Evolutionary conservation across 2,329 filamentous ascomycete genomes (phyloP).

Genomic region (Phaeomoniella chlamydospora): DNA sequence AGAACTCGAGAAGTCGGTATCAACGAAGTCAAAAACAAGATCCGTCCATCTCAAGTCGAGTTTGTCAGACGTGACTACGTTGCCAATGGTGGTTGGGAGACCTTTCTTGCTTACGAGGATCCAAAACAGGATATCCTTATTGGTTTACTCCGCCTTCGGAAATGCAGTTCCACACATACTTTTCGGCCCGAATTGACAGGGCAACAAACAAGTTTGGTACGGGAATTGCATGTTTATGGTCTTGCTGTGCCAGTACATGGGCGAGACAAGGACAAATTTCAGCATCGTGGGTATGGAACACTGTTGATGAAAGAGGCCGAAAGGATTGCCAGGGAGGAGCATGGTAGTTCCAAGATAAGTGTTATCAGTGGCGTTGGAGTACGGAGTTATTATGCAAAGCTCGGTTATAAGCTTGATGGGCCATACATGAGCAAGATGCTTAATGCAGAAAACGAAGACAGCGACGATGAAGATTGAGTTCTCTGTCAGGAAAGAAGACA

Average conservation of each 20-base stretch:
- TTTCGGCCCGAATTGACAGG: slow-evolving; percentile 75
- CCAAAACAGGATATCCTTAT: slow-evolving; percentile 97
- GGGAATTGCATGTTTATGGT: slow-evolving; percentile 93
- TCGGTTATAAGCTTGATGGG: slow-evolving; percentile 88
- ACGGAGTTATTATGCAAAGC: slow-evolving; percentile 80
- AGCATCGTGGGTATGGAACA: slow-evolving; percentile 95
- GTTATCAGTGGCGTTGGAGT: slow-evolving; percentile 98
- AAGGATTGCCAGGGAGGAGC: slow-evolving; percentile 84
- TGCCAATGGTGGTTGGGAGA: slow-evolving; percentile 96
- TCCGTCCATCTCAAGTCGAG: slow-evolving; percentile 89
- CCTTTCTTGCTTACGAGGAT: slow-evolving; percentile 94
- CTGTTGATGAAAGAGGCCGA: slow-evolving; percentile 96
- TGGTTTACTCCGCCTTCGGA: slow-evolving; percentile 71
- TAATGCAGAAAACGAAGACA: slow-evolving; percentile 23
- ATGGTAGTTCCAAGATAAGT: slow-evolving; percentile 84
- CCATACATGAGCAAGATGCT: slow-evolving; percentile 54
- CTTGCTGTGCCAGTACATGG: slow-evolving; percentile 96
- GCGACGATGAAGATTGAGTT: slow-evolving; percentile 11
- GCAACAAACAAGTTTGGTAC: slow-evolving; percentile 81
- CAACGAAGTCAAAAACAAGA: slow-evolving; percentile 99
- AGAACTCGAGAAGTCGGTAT: slow-evolving; percentile 93
- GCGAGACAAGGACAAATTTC: slow-evolving; percentile 88
- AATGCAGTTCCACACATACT: slow-evolving; percentile 83
- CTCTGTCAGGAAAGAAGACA: too few species aligned
- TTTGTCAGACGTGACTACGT: slow-evolving; percentile 85